Percentiles rank a stretch among this genome's conserved stretches.
Conservation (phyloP, 2,329 filamentous ascomycete species). For the Stachybotrys chartarum region DNA sequence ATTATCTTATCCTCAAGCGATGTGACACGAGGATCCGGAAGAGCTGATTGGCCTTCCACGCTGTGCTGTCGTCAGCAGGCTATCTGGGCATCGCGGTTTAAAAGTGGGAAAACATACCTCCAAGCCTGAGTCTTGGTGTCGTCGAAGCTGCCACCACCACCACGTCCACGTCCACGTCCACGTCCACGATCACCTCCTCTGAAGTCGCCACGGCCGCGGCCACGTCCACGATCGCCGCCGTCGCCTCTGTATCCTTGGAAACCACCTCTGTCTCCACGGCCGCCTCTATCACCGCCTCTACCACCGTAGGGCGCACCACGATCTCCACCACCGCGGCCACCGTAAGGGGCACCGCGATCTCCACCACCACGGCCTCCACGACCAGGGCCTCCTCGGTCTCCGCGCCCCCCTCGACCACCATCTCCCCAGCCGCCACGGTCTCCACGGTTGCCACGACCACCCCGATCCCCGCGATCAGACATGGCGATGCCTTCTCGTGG, state of each 20-base stretch:
- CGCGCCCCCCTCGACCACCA: slow-evolving; percentile 4
- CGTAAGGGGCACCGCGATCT: slow-evolving; percentile 12
- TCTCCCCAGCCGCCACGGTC: slow-evolving; percentile 4
- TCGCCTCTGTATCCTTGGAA: not conserved
- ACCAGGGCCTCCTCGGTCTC: slow-evolving; percentile 10
- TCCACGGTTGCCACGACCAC: slow-evolving; percentile 12
- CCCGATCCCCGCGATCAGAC: slow-evolving; percentile 20
- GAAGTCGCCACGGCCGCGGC: not conserved
- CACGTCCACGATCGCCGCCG: not conserved
- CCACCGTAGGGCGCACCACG: slow-evolving; percentile 1
- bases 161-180: slow-evolving; percentile 8
- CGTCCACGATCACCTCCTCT: slow-evolving; percentile 2
- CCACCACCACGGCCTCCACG: slow-evolving; percentile 12
- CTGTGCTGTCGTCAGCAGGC: slow-evolving; percentile 10
- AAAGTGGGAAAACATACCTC: slow-evolving; percentile 6
- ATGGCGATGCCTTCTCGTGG: slow-evolving; percentile 6
- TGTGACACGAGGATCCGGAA: slow-evolving; percentile 17
- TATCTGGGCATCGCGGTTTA: not conserved
- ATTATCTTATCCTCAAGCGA: slow-evolving; percentile 35
- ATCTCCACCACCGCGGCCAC: slow-evolving; percentile 7
- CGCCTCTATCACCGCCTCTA: slow-evolving; percentile 4
- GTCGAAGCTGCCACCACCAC: slow-evolving; percentile 1
- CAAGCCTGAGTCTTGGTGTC: slow-evolving; percentile 12
- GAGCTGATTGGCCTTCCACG: slow-evolving; percentile 10
- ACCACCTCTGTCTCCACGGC: slow-evolving; percentile 1